A percentile compares a stretch with the other conserved stretches of the same genome.
phyloP scores from a whole-genome alignment of 73 alveolate genomes.

The Symbiodinium natans region DNA sequence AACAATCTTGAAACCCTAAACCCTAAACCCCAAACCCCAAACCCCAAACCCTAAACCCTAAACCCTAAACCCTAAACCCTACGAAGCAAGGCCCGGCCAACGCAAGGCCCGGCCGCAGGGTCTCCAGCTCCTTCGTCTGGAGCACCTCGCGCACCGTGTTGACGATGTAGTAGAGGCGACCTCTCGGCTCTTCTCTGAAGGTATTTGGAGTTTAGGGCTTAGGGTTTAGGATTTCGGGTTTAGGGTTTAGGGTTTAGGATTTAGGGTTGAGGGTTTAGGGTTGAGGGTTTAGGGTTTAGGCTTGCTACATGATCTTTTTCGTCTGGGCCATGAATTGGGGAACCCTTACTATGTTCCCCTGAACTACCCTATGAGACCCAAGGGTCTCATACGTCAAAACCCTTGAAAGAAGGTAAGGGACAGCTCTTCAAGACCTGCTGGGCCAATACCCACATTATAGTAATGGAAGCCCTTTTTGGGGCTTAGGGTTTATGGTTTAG shows the following conservation, averaged over 20 bases:
- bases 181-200: background rate
- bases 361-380: too few relatives aligned
- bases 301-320: too few relatives aligned
- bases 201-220: background rate
- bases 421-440: too few relatives aligned
- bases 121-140: slow-evolving; percentile 46
- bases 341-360: too few relatives aligned
- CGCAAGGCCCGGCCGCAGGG: background rate
- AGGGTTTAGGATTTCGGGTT: background rate
- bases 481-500: background rate
- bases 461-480: too few relatives aligned
- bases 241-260: background rate
- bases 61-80: slow-evolving; percentile 2
- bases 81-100: too few relatives aligned
- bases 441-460: too few relatives aligned
- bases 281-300: background rate
- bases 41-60: background rate
- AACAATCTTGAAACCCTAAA: background rate
- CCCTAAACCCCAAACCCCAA: background rate
- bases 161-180: slow-evolving; percentile 79
- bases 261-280: background rate
- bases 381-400: too few relatives aligned
- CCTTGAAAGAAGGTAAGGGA: too few relatives aligned
- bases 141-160: slow-evolving; percentile 49
- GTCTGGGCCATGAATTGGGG: too few relatives aligned